Conservation (phyloP, 2,329 filamentous ascomycete species). For the Trichoderma sp. region DNA sequence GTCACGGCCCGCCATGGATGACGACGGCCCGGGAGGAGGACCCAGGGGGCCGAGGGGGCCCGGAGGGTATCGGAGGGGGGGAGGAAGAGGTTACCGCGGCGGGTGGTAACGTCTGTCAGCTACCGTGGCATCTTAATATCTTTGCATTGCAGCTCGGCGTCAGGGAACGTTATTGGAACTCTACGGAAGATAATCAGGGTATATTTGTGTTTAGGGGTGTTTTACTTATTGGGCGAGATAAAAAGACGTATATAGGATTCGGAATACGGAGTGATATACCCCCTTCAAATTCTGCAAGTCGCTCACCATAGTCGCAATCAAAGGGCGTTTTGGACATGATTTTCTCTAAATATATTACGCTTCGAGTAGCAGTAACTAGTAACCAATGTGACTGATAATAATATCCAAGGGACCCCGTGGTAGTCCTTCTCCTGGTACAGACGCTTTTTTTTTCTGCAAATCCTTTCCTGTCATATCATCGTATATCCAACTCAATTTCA, state of each 20-base stretch:
- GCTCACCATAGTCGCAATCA: neutral
- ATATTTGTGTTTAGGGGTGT: neutral
- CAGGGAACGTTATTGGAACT: neutral
- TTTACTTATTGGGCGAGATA: neutral
- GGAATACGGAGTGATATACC: conserved; percentile 5
- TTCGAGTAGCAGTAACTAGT: neutral
- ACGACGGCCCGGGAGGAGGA: conserved; percentile 45
- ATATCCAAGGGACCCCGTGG: neutral
- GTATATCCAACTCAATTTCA: neutral
- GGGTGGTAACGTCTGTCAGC: conserved; percentile 40
- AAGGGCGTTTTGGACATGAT: neutral
- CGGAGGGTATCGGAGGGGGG: conserved; percentile 52
- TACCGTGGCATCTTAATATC: neutral
- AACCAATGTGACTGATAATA: neutral
- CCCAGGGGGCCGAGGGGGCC: conserved; percentile 53
- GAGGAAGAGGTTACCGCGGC: conserved; percentile 50
- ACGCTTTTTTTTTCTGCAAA: neutral
- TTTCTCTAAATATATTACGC: conserved; percentile 9
- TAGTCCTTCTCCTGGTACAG: neutral
- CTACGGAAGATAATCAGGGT: conserved; percentile 2
- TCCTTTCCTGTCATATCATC: neutral
- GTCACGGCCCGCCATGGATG: conserved; percentile 57
- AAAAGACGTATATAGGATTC: conserved; percentile 13
- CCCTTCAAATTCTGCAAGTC: neutral
- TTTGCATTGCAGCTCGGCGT: conserved; percentile 24